Conservation (phyloP, 2,329 filamentous ascomycete species). For the Tolypocladium amazonense region DNA sequence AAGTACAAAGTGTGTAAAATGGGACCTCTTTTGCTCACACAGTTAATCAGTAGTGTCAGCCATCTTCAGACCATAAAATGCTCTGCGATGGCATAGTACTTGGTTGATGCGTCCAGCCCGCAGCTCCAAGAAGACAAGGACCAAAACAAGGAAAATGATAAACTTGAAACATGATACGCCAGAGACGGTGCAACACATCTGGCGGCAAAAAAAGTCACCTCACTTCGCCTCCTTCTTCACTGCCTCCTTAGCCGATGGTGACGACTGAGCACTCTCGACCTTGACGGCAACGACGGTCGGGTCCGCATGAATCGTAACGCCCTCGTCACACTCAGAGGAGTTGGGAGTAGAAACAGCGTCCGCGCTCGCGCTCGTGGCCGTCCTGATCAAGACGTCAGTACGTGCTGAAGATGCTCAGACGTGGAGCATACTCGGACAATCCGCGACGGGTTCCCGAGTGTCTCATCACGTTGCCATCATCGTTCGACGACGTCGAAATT, state of each 20-base stretch:
- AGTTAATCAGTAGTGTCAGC: slow-evolving; percentile 21
- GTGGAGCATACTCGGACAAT: slow-evolving; percentile 24
- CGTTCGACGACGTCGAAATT: slow-evolving; percentile 16
- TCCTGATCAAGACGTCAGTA: slow-evolving; percentile 25
- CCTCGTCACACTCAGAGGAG: slow-evolving; percentile 41
- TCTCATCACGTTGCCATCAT: slow-evolving; percentile 15
- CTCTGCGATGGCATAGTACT: slow-evolving; percentile 19
- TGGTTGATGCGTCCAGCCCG: slow-evolving; percentile 9
- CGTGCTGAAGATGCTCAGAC: slow-evolving; percentile 10
- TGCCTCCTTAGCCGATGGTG: slow-evolving; percentile 35
- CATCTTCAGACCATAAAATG: slow-evolving; percentile 26
- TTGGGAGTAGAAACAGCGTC: slow-evolving; percentile 28
- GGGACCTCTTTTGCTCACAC: slow-evolving; percentile 12
- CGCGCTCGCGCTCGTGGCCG: slow-evolving; percentile 27
- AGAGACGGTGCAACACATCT: slow-evolving; percentile 4
- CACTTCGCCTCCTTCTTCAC: slow-evolving; percentile 16
- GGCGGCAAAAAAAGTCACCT: neutral
- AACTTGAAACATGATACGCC: slow-evolving; percentile 1
- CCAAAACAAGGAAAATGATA: slow-evolving; percentile 1
- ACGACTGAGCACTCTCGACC: slow-evolving; percentile 35
- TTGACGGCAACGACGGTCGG: slow-evolving; percentile 27
- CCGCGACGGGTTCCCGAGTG: slow-evolving; percentile 20
- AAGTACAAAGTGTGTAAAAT: slow-evolving; percentile 28
- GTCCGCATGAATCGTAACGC: slow-evolving; percentile 43
- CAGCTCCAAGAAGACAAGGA: slow-evolving; percentile 9